Base-by-base conservation (phyloP, 1,284 basidiomycete genomes). In the Sanghuangporus baumii region DNA sequence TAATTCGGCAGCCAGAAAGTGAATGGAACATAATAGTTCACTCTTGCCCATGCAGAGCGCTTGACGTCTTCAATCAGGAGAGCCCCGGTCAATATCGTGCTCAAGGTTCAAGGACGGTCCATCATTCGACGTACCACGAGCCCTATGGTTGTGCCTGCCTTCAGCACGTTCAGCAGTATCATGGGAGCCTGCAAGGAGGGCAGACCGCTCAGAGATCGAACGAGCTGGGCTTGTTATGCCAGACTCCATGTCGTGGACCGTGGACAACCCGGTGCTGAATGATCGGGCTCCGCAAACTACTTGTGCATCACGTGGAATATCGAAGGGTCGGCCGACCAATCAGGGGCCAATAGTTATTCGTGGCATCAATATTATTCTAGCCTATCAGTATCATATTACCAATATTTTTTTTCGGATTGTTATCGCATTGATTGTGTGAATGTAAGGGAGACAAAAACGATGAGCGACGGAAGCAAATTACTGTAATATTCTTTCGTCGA, bases 1-100 rank as follows among this genome's bases (percentile, higher is more conserved):
- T 97, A 97, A 57, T 85, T 81, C 1, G 94, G 94, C 63, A 96
- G 86, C 94, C 94, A 97, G 40, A 79, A 76, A 9, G 80, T 81
- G 0, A 86, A 86, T 1, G 89, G 88, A 55, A 91, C 78, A 66
- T 91, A 91, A 69, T 91, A 91, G 67, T 79, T 80, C 38, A 79
- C 67, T 67, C 71, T 76, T 41, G 70, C 68, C 70, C 67, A 68
- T 6, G 23, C 23, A 11, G 68, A 51, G 41, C 41, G 51, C 36
- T 23, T 50, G 16, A 43, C 26, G 51, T 61, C 63, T 61, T 36
- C 20, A 43, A 5, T 31, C 5, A 31, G 26, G n/a, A 48, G 6
- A 46, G 46, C 18, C 14, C 9, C 26, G n/a, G 20, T 41, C 26
- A 50, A 14, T 31, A 52, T 18, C 38, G 41, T 4, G 16, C n/a